Base-by-base conservation (phyloP, 2,329 filamentous ascomycete genomes). In the Penicillium sp. region DNA sequence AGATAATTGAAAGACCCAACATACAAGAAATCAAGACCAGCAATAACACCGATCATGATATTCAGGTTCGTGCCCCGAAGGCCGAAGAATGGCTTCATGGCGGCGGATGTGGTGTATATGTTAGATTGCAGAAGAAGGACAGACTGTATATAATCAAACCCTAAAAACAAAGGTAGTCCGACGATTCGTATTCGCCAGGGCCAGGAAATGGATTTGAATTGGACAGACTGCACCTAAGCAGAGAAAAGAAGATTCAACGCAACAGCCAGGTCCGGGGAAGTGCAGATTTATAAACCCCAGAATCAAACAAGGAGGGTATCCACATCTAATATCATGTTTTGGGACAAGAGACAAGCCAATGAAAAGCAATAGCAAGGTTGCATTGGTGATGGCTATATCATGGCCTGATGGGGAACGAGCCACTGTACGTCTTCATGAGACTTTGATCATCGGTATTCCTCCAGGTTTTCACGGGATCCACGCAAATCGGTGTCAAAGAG, bases 1-100 rank as follows among this genome's bases (percentile, higher is more conserved):
- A 45, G n/a, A 4, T 17, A 29, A 36, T 7, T 10, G 6, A 21
- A 35, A 25, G 12, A 33, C 6, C 6, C 19, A 19, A 64, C 68
- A 55, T 65, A 85, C 62, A 89, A 77, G 70, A 90, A 90, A 73
- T 90, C 88, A 49, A 87, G 83, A 67, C 88, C 89, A 57, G 89
- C 89, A 67, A 91, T 83, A n/a, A 86, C 76, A 61, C 86, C 85
- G 65, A 91, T 85, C 53, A 87, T 87, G 73, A 84, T 81, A 77
- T 88, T 89, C 63, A 91, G 84, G 72, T 76, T 74, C 35, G 82
- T 77, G 77, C 89, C 89, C 55, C 81, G 81, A 60, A 90, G 81
- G 73, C 89, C 88, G 65, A 89, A 85, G 68, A 82, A 90, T 58
- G 74, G 77, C 50, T 65, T 65, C 69, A 73, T 73, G 41, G 50